A percentile compares a stretch with the other conserved stretches of the same genome.
These are phyloP conservation scores for Acacia acuminata DNA, from an alignment of 306 rosid species.

Conservation along the genomic window DNA sequence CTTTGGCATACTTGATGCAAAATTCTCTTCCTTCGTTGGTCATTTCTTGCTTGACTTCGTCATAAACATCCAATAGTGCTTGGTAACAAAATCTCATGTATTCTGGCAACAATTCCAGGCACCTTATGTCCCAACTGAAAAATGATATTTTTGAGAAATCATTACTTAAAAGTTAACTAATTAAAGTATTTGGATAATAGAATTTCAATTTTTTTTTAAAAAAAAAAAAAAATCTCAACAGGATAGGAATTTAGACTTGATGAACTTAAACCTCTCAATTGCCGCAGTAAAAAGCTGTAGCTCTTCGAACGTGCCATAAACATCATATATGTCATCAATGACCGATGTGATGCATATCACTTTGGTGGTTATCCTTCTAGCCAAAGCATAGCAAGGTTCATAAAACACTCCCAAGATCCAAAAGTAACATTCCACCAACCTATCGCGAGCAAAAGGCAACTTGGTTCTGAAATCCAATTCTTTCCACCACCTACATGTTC, in stretches of 20 bases:
- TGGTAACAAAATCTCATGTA: slow-evolving; percentile 18
- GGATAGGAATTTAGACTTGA: not conserved
- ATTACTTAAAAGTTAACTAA: not conserved
- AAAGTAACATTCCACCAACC: slow-evolving; percentile 45
- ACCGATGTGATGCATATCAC: not conserved
- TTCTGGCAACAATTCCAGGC: slow-evolving; percentile 11
- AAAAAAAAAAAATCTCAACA: no score
- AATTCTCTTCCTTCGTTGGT: slow-evolving; percentile 10
- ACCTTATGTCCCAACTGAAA: slow-evolving; percentile 9
- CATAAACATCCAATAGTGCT: slow-evolving; percentile 14
- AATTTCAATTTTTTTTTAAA: no score
- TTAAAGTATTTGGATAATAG: not conserved
- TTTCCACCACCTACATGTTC: slow-evolving; percentile 50
- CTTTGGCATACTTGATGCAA: slow-evolving; percentile 25
- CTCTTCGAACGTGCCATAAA: slow-evolving; percentile 47
- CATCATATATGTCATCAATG: slow-evolving; percentile 58
- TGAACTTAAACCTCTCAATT: slow-evolving; percentile 38
- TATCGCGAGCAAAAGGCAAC: slow-evolving; percentile 42
- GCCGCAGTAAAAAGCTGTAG: slow-evolving; percentile 41
- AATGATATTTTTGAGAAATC: not conserved
- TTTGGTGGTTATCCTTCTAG: slow-evolving; percentile 31
- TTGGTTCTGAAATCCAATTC: slow-evolving; percentile 7
- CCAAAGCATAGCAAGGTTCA: not conserved
- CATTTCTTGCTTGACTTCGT: slow-evolving; percentile 28
- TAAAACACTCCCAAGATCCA: slow-evolving; percentile 36